A percentile compares a stretch with the other conserved stretches of the same genome.
phyloP scores from a whole-genome alignment of 768 basidiomycete species.

The Mycena olivaceomarginata region DNA sequence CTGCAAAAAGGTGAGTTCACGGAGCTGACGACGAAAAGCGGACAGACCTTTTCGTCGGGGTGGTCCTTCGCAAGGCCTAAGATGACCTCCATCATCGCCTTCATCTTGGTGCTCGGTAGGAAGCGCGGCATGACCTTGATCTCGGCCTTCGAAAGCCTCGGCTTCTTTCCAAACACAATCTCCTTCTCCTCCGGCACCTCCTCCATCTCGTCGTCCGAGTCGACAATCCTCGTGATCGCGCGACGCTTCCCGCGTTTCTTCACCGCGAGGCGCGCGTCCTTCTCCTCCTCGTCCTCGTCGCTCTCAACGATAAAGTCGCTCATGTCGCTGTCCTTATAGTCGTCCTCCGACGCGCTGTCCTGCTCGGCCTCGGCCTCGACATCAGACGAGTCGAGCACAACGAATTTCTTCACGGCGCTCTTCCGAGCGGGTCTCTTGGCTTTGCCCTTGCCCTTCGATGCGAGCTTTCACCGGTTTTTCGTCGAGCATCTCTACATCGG shows the following conservation, averaged over 20 bases:
- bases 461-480: conserved; percentile 37
- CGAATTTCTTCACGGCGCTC: conserved; percentile 38
- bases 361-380: conserved; percentile 53
- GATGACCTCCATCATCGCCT: conserved; percentile 81
- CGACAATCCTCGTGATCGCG: conserved; percentile 56
- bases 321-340: conserved; percentile 65
- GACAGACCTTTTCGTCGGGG: conserved; percentile 77
- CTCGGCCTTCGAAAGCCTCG: conserved; percentile 54
- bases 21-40: background rate
- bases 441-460: conserved; percentile 54
- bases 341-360: conserved; percentile 54
- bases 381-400: conserved; percentile 49
- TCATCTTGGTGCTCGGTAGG: conserved; percentile 86
- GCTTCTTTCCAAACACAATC: conserved; percentile 62
- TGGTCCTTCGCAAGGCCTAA: conserved; percentile 63
- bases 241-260: conserved; percentile 65
- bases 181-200: conserved; percentile 61
- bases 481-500: conserved; percentile 57
- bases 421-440: conserved; percentile 47
- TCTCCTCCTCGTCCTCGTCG: conserved; percentile 75
- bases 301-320: conserved; percentile 72
- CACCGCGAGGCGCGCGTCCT: conserved; percentile 60
- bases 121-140: conserved; percentile 72
- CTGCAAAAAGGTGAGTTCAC: conserved; percentile 54
- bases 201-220: conserved; percentile 65